Evolutionary conservation across 805 yeast species (phyloP), one percentile per base, ranked within the genome.

Genomic region (Candida krabiensis): DNA sequence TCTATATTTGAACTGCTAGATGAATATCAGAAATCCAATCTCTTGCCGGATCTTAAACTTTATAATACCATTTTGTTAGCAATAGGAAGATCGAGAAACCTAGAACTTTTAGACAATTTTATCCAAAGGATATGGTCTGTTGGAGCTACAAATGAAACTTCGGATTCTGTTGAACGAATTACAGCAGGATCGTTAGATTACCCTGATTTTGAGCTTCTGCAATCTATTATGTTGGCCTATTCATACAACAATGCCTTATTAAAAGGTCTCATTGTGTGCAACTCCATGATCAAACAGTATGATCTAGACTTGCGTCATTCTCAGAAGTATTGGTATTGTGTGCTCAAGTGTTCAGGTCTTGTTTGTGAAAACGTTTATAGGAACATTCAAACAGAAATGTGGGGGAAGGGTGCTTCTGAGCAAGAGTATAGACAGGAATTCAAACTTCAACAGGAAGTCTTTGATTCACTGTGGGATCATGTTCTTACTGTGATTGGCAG

Each of bases 71-170:
- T 62, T 18, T 22, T 63, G 12, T 40, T 61, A 25, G 52, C 60
- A 7, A 35, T 57, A 16, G 68, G 64, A 18, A 52, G 48, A 27
- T 37, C 49, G 11, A 47, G 55, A n/a, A 50, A 64, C 28, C 19
- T 55, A 0, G 47, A 48, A 4, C 33, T 52, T 14, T 37, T 64
- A 11, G 50, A 55, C 28, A 30, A 43, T 9, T 52, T 49, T 14
- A 49, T 66, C 8, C 35, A 45, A 19, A 35, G 38, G 5, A 44
- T 55, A 9, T 66, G 66, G 66, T 58, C 59, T 4, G 35, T 60
- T 9, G 40, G 47, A 12, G 25, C 41, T 8, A 23, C 28, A 5
- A 24, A 30, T 17, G 38, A 12, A 29, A 33, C 11, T n/a, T 34
- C 4, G n/a, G 30, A 29, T 7, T 30, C 43, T 2, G 35, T 33